Evolutionary conservation across 495 filamentous ascomycete species (phyloP).

Genomic region (Astrothelium macrocarpum): DNA sequence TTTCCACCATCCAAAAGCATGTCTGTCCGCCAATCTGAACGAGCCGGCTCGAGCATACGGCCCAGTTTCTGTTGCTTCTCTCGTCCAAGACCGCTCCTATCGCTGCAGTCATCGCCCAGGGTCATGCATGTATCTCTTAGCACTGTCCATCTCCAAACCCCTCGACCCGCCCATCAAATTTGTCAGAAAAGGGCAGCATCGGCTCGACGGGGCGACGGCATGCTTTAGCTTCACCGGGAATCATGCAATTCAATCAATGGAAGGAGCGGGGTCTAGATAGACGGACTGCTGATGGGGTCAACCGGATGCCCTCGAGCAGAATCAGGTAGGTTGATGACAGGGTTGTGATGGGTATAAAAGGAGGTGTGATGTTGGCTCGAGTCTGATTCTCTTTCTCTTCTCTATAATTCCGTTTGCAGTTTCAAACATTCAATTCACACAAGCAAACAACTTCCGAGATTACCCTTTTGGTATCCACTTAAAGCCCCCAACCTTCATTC

Average conservation of each 20-base stretch:
- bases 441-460: not conserved
- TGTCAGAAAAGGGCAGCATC: not conserved
- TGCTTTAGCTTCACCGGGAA: not conserved
- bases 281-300: conserved; percentile 7
- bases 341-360: conserved; percentile 12
- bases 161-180: not conserved
- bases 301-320: not conserved
- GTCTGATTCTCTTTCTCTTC: conserved; percentile 15
- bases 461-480: not conserved
- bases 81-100: not conserved
- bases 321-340: not conserved
- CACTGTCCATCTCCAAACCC: not conserved
- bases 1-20: not conserved
- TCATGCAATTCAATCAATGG: conserved; percentile 2
- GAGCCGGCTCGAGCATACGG: not conserved
- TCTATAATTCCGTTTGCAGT: conserved; percentile 8
- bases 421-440: not conserved
- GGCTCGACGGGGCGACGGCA: not conserved
- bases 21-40: not conserved
- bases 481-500: conserved; percentile 1
- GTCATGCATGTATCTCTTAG: not conserved
- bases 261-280: not conserved
- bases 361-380: conserved; percentile 4
- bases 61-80: not conserved
- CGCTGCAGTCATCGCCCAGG: conserved; percentile 3